Percentiles rank a stretch among this genome's conserved stretches.
These are phyloP conservation scores for Mesembryanthemum crystallinum DNA, from an alignment of 148 eudicot species.

Conservation along the genomic window DNA sequence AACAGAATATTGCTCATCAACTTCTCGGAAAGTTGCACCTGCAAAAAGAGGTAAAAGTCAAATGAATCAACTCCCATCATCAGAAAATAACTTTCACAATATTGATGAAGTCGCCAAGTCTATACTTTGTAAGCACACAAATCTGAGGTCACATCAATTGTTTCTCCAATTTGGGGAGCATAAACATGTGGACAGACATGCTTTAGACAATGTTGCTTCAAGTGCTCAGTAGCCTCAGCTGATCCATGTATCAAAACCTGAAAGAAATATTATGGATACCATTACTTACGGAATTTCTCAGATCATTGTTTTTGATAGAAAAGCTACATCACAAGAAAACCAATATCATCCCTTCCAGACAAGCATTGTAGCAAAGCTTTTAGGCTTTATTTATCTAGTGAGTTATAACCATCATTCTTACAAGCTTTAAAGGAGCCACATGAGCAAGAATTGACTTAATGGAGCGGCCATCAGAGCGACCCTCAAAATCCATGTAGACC, in stretches of 20 bases:
- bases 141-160: conserved; percentile 98
- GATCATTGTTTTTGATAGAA: background rate
- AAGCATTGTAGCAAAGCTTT: background rate
- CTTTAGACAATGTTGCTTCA: conserved; percentile 87
- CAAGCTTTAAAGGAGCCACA: conserved; percentile 93
- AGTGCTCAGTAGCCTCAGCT: conserved; percentile 99
- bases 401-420: conserved; percentile 33
- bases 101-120: background rate
- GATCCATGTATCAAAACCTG: conserved; percentile 98
- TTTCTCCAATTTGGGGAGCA: conserved; percentile 93
- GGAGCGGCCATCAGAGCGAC: conserved; percentile 94
- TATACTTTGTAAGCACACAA: conserved; percentile 95
- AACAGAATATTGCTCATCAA: conserved; percentile 91
- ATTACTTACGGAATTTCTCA: background rate
- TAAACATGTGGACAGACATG: conserved; percentile 94
- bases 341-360: background rate
- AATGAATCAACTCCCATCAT: conserved; percentile 11
- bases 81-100: conserved; percentile 3
- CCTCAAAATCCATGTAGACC: conserved; percentile 91
- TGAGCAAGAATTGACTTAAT: conserved; percentile 79
- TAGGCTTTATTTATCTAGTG: background rate
- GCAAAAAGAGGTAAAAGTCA: conserved; percentile 10
- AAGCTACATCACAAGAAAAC: background rate
- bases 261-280: conserved; percentile 4
- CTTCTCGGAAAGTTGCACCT: conserved; percentile 98